These are phyloP conservation scores for Symbiodinium natans DNA, from an alignment of 73 alveolate genomes.

Conservation along the genomic window DNA sequence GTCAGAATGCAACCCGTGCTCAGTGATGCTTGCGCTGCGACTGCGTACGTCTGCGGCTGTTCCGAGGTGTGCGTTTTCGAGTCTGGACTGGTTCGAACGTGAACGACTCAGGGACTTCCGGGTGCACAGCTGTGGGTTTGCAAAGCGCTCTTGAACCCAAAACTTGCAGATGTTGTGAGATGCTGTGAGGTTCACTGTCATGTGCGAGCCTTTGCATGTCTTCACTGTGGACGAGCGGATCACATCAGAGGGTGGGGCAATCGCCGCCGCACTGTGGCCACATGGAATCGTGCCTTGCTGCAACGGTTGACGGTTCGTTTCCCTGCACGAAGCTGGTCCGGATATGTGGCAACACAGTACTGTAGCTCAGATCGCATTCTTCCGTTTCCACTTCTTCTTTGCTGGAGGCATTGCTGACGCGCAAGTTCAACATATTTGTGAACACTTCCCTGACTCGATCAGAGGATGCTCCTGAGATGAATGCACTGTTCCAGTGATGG, in stretches of 20 bases:
- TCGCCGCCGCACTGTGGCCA: conserved; percentile 50
- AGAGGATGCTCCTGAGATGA: conserved; percentile 43
- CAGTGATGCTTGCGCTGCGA: too few relatives aligned
- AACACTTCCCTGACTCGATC: conserved; percentile 80
- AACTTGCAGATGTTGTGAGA: neutral
- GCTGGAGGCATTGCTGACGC: conserved; percentile 38
- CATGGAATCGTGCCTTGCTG: conserved; percentile 21
- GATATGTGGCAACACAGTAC: neutral
- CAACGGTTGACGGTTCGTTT: too few relatives aligned
- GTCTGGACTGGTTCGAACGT: conserved; percentile 66
- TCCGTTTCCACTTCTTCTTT: neutral
- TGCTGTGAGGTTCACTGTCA: conserved; percentile 52
- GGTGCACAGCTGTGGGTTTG: neutral
- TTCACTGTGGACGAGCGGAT: conserved; percentile 92
- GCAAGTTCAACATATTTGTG: conserved; percentile 86
- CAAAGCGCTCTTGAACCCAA: neutral
- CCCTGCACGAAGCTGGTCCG: too few relatives aligned
- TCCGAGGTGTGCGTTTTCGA: conserved; percentile 68
- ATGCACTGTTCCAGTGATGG: too few relatives aligned
- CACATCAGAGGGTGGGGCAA: conserved; percentile 58
- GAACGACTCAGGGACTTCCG: neutral
- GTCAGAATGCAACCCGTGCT: too few relatives aligned
- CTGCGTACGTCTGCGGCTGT: too few relatives aligned
- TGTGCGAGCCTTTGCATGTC: conserved; percentile 87
- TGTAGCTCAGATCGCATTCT: neutral